Evolutionary conservation across 1,139 yeast genomes (phyloP).

Genomic region (Blastobotrys raffinosifermentans): DNA sequence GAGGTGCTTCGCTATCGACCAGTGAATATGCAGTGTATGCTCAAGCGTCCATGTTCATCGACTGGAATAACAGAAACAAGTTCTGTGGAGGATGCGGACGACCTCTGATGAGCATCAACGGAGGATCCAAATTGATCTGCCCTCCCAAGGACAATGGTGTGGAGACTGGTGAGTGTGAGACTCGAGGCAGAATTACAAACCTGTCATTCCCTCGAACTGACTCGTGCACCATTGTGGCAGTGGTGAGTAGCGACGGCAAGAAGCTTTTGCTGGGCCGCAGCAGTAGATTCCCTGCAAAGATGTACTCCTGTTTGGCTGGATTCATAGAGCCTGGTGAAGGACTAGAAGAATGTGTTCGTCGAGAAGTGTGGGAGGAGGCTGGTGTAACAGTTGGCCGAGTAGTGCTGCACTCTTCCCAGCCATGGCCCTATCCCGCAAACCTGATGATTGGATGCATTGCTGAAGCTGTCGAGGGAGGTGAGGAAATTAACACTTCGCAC

Average conservation of each 20-base stretch:
- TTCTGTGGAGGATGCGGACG: slow-evolving; percentile 90
- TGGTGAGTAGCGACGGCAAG: slow-evolving; percentile 54
- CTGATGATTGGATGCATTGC: slow-evolving; percentile 92
- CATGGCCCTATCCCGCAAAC: slow-evolving; percentile 96
- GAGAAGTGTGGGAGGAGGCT: slow-evolving; percentile 95
- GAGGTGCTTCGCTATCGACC: slow-evolving; percentile 21
- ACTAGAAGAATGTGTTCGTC: slow-evolving; percentile 75
- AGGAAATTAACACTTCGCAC: slow-evolving; percentile 61
- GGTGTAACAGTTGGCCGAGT: slow-evolving; percentile 67
- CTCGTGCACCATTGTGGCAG: slow-evolving; percentile 76
- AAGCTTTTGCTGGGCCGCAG: slow-evolving; percentile 69
- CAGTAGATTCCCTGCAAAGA: slow-evolving; percentile 46
- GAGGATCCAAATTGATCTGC: slow-evolving; percentile 76
- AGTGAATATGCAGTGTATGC: slow-evolving; percentile 59
- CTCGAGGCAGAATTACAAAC: slow-evolving; percentile 38
- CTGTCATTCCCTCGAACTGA: slow-evolving; percentile 90
- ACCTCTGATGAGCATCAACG: slow-evolving; percentile 62
- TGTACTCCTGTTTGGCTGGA: slow-evolving; percentile 85
- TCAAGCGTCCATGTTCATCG: slow-evolving; percentile 78
- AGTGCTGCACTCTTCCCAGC: slow-evolving; percentile 64
- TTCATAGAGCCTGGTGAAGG: slow-evolving; percentile 94
- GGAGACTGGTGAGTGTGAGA: slow-evolving; percentile 29
- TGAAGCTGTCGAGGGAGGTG: slow-evolving; percentile 55
- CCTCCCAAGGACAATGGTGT: slow-evolving; percentile 33
- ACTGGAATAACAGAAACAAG: slow-evolving; percentile 71